Conservation (phyloP, 495 filamentous ascomycete species). For the Jackrogersella minutella region DNA sequence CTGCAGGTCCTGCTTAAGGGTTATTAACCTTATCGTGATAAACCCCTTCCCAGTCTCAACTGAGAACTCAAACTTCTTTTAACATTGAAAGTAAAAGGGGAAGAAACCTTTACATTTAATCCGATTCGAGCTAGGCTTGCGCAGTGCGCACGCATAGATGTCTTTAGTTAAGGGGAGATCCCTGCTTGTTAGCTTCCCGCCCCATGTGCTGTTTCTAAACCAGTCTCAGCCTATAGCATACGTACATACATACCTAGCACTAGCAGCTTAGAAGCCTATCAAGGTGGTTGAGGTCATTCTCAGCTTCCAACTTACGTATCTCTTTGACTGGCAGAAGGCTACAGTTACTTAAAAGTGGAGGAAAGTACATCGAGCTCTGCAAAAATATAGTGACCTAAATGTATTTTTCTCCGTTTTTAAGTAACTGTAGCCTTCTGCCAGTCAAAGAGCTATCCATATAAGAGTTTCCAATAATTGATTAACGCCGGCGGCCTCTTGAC, state of each 20-base stretch:
- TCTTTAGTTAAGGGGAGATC: background rate
- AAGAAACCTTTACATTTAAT: conserved; percentile 1
- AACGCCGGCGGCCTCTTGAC: conserved; percentile 22
- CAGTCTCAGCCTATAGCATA: conserved; percentile 22
- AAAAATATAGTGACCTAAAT: too few relatives aligned
- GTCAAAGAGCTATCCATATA: too few relatives aligned
- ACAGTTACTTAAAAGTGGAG: too few relatives aligned
- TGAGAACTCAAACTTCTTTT: too few relatives aligned
- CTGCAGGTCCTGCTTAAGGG: conserved; percentile 35
- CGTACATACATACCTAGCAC: too few relatives aligned
- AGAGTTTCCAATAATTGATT: background rate
- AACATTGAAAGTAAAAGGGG: background rate
- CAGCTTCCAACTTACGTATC: conserved; percentile 7
- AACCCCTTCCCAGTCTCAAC: conserved; percentile 9
- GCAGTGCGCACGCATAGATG: background rate
- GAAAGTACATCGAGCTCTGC: too few relatives aligned
- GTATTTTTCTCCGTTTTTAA: too few relatives aligned
- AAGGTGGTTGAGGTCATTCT: too few relatives aligned
- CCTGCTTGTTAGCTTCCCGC: conserved; percentile 15
- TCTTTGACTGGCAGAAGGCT: too few relatives aligned
- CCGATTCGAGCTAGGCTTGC: conserved; percentile 20
- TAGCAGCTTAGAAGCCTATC: too few relatives aligned
- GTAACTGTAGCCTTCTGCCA: too few relatives aligned
- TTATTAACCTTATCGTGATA: background rate
- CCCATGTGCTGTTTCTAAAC: conserved; percentile 28